Base-by-base conservation (phyloP, 2,329 filamentous ascomycete species). In the Xylariales sp. region DNA sequence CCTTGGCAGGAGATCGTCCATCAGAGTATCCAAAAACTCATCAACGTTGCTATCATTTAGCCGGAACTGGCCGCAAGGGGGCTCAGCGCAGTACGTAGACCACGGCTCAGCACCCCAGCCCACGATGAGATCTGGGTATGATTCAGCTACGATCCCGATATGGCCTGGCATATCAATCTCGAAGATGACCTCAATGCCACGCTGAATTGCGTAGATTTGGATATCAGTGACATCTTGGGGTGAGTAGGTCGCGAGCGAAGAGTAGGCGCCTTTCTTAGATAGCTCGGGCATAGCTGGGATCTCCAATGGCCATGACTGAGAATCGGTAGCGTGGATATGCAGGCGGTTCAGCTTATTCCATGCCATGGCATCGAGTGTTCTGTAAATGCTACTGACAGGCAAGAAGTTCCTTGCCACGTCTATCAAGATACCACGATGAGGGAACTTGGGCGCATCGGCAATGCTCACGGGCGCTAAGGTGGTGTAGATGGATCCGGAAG, bases 81-180 rank as follows among this genome's bases (percentile, higher is more conserved):
- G 78, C 60, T 83, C 69, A 6, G 70, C 70, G 53, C 78, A 83
- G 62, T 76, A 82, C 52, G 63, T 70, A 28, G 65, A 56, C 65
- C 78, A 82, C 2, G 78, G 78, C 44, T 66, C 57, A 33, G 69
- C 65, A 43, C 76, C 66, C 59, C 74, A 79, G 12, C 78, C 85
- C 2, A 83, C 72, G 41, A 90, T 78, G 5, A 91, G 69, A 3
- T 89, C 83, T 1, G 87, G 86, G 52, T 83, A 74, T 2, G 79
- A 74, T 45, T 76, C 70, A 18, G 71, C 74, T 37, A 88, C 81
- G 11, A 78, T 72, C 2, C 83, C 78, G 2, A 85, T 87, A 60
- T 93, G 86, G 7, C 86, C 85, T 4, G 87, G 87, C 72, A 85
- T 85, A 55, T 91, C 87, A 46, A 89, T 84, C 57, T 91, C 86